Base-by-base conservation (phyloP, 768 basidiomycete genomes). In the Cystofilobasidium bisporidii region DNA sequence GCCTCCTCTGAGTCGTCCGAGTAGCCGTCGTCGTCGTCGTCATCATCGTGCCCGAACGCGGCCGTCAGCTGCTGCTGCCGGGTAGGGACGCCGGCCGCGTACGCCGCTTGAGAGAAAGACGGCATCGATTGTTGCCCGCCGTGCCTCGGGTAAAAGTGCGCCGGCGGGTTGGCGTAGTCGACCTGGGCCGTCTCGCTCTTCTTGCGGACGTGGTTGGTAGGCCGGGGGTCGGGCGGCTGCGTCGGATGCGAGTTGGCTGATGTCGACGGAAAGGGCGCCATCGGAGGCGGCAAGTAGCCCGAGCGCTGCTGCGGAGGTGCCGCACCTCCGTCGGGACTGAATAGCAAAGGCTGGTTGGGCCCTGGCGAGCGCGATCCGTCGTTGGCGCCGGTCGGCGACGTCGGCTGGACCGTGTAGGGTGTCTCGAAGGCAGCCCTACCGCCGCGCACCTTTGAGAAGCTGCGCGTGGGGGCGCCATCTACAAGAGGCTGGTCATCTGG, bases 361-460 rank as follows among this genome's bases (percentile, higher is more conserved):
- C 56, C 24, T 14, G 28, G 56, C 24, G 38, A 40, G 8, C 26
- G 55, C n/a, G 24, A 9, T 18, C 33, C 24, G 12, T 22, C 15
- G 45, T 3, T 18, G 20, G 14, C 17, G 26, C 24, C 11, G 8
- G 40, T 12, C 14, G 22, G 32, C 28, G n/a, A 48, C 53, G 28
- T 40, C 33, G 28, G 40, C 38, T 30, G 55, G 40, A 32, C 28
- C 0, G 89, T 86, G 75, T 92, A 96, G 0, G 92, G 92, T 12
- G 86, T 79, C 64, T 91, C 87, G 60, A 86, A 88, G 72, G 91
- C 86, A 1, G 93, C 88, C 47, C 86, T 81, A 36, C 93, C 92
- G 17, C 93, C 93, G 18, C 88, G 87, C 2, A 97, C 83, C 58
- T 91, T 82, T 6, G 89, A 84, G 78, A 97, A 96, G 2, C 90